Conservation (phyloP, 345 rosid species). For the Heritiera fomes region DNA sequence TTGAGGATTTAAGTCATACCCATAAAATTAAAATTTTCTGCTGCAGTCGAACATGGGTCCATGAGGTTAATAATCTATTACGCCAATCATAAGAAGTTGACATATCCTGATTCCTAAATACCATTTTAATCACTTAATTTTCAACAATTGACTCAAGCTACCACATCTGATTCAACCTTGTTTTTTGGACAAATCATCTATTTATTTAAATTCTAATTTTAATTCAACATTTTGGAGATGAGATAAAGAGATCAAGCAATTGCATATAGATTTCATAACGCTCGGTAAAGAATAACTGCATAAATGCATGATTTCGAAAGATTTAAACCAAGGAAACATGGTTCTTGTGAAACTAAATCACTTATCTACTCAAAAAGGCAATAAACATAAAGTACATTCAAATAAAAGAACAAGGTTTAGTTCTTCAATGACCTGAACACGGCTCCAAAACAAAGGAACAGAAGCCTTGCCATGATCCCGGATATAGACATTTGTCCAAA, state of each 20-base stretch:
- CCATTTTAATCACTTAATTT: not conserved
- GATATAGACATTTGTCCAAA: conserved; percentile 64
- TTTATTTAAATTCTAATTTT: not conserved
- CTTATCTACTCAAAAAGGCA: not conserved
- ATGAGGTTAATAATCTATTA: not conserved
- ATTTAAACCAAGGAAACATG: not conserved
- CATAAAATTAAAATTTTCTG: not conserved
- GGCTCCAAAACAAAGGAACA: conserved; percentile 71
- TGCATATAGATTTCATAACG: not conserved
- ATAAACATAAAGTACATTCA: conserved; percentile 12
- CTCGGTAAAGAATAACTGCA: not conserved
- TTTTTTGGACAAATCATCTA: not conserved
- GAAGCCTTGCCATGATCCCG: conserved; percentile 63
- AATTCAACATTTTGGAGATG: not conserved
- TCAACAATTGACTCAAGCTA: not conserved
- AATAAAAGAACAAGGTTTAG: conserved; percentile 18
- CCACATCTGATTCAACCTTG: not conserved
- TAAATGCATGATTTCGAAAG: not conserved
- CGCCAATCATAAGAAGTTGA: not conserved
- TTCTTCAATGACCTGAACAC: conserved; percentile 57
- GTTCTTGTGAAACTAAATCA: not conserved
- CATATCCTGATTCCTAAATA: not conserved
- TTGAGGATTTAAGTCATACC: not conserved
- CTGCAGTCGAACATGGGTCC: not conserved
- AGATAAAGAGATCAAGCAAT: not conserved